Conservation (phyloP, 2,329 filamentous ascomycete genomes). For the Trichoderma oligosporum region DNA sequence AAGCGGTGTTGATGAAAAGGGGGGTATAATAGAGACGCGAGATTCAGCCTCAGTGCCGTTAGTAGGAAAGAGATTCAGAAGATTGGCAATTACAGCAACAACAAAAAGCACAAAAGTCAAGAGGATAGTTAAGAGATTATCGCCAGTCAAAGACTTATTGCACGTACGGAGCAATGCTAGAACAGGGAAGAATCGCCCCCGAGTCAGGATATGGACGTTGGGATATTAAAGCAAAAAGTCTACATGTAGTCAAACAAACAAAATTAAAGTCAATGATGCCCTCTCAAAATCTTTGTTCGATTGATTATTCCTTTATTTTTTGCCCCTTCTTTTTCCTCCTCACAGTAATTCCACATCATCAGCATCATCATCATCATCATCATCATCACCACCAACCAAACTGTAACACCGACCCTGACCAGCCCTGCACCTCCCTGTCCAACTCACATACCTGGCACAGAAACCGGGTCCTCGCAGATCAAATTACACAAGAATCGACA, state of each 20-base stretch:
- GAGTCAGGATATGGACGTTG: not conserved
- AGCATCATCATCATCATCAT: not conserved
- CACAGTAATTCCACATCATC: too few species aligned
- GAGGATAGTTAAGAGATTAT: not conserved
- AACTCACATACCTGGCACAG: not conserved
- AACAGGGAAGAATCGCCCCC: not conserved
- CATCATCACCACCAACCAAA: not conserved
- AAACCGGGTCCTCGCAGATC: conserved; percentile 14
- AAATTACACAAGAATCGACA: not conserved
- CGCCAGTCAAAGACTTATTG: not conserved
- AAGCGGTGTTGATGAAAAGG: not conserved
- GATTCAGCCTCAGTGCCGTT: not conserved
- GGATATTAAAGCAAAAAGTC: too few species aligned
- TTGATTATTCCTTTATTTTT: too few species aligned
- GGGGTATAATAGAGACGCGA: not conserved
- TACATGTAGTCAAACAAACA: too few species aligned
- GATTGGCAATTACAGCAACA: not conserved
- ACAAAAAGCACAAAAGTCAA: not conserved
- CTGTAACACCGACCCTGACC: not conserved
- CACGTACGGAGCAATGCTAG: not conserved
- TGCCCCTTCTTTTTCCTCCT: too few species aligned
- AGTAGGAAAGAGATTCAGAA: not conserved
- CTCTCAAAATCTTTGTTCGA: too few species aligned
- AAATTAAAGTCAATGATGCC: too few species aligned
- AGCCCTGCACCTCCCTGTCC: conserved; percentile 6